Evolutionary conservation across 148 eudicot species (phyloP), one percentile per base, ranked within the genome.

Genomic region (Rhododendron vialii): DNA sequence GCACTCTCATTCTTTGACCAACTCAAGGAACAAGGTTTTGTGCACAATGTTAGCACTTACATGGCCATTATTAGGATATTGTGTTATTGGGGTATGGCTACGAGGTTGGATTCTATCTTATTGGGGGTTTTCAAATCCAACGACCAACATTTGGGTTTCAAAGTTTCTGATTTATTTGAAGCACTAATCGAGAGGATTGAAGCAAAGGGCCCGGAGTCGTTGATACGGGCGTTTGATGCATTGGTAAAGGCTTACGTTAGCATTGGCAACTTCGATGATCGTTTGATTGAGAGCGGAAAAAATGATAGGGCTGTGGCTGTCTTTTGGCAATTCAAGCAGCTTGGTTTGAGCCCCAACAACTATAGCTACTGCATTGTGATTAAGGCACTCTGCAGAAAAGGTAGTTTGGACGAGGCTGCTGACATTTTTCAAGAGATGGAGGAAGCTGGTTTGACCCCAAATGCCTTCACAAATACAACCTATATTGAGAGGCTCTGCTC

Each of bases 341-440:
- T 85, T 84, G 94, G 94, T 12, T 82, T 93, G 81, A 85, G 43
- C 84, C 94, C 94, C 26, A 91, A 95, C 88, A 89, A 89, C 36
- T 94, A 90, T 78, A 94, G 96, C 71, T 94, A 93, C 85, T 90
- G 91, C 80, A 90, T 95, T 79, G 84, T 91, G 82, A 86, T 94
- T 2, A 91, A 91, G 89, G 96, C 91, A 20, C 89, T 87, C 59
- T 93, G 93, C 89, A 91, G 88, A 47, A 90, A 86, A 76, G 93
- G 94, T 63, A 26, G 88, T 79, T 85, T 94, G 84, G 92, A 84
- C 35, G 91, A 92, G 87, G 94, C 91, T 38, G 73, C 41, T 74
- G 84, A 87, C 47, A 82, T 95, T 76, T 84, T 92, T n/a, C 35
- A 18, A 69, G 92, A 89, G 87, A 93, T 93, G 95, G 92, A 89